These are phyloP conservation scores for Tulasnella sp. DNA, from an alignment of 768 basidiomycete genomes.

Conservation along the genomic window DNA sequence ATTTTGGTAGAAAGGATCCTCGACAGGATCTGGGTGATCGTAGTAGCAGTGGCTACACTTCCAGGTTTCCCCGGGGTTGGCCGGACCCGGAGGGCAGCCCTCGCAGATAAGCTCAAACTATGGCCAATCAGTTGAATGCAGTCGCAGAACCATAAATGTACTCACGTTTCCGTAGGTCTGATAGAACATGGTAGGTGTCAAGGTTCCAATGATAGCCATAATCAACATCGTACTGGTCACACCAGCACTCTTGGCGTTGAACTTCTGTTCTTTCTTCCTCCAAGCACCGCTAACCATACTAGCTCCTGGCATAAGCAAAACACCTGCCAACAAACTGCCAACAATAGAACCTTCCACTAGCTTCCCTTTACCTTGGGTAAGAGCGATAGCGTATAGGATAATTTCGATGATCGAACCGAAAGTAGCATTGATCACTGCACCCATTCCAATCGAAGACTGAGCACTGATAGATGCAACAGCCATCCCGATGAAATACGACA, in stretches of 20 bases:
- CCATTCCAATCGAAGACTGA: conserved; percentile 97
- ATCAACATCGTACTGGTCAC: conserved; percentile 99
- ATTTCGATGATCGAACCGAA: conserved; percentile 99
- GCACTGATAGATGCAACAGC: conserved; percentile 98
- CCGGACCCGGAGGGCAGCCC: conserved; percentile 45
- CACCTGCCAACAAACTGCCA: conserved; percentile 87
- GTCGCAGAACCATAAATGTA: conserved; percentile 32
- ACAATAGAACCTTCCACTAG: conserved; percentile 96
- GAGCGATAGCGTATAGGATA: conserved; percentile 77
- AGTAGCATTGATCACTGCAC: conserved; percentile 97
- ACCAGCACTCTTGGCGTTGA: conserved; percentile 98
- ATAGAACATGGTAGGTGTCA: conserved; percentile 94
- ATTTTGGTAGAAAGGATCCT: conserved; percentile 92
- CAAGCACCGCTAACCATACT: conserved; percentile 91
- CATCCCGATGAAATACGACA: conserved; percentile 99
- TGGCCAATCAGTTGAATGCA: conserved; percentile 23
- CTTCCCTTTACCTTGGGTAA: conserved; percentile 81
- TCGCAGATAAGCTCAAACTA: conserved; percentile 82
- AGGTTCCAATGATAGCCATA: conserved; percentile 96
- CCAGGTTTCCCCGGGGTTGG: conserved; percentile 43
- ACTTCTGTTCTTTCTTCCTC: conserved; percentile 85
- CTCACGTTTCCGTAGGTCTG: conserved; percentile 96
- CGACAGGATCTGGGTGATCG: conserved; percentile 81
- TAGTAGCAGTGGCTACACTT: conserved; percentile 88
- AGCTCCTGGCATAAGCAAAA: conserved; percentile 90